A percentile compares a stretch with the other conserved stretches of the same genome.
Conservation (phyloP, 2,329 filamentous ascomycete genomes). For the Beauveria rudraprayagi region DNA sequence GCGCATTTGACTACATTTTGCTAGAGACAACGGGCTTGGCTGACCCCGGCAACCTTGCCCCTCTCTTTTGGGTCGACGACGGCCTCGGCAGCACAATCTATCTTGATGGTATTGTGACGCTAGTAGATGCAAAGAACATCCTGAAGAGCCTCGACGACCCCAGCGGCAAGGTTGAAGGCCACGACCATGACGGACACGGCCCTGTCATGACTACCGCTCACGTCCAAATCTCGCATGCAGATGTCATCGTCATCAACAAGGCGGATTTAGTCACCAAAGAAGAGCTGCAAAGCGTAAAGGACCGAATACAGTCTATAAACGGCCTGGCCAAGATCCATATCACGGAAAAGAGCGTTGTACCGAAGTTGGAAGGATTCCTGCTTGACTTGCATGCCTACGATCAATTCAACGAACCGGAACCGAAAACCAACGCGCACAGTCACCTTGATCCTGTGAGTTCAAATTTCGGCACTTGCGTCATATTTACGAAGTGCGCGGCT, state of each 20-base stretch:
- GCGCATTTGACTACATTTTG: conserved; percentile 93
- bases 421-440: conserved; percentile 70
- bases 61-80: conserved; percentile 96
- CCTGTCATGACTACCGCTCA: conserved; percentile 85
- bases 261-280: conserved; percentile 67
- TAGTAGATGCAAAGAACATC: conserved; percentile 94
- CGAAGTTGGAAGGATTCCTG: conserved; percentile 74
- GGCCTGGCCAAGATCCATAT: conserved; percentile 76
- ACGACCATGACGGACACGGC: conserved; percentile 46
- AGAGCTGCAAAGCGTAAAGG: conserved; percentile 61
- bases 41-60: conserved; percentile 90
- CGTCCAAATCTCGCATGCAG: conserved; percentile 92
- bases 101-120: conserved; percentile 89
- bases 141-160: conserved; percentile 72
- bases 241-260: conserved; percentile 94
- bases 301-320: conserved; percentile 78
- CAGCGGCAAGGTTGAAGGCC: conserved; percentile 42
- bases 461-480: neutral
- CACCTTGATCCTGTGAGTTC: conserved; percentile 73
- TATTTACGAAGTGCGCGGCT: neutral
- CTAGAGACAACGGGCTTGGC: conserved; percentile 93
- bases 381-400: conserved; percentile 93
- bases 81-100: conserved; percentile 93
- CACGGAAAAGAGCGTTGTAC: conserved; percentile 72
- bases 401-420: conserved; percentile 64